These are phyloP conservation scores for Diaporthe citriasiana DNA, from an alignment of 2,329 filamentous ascomycete genomes.

Conservation along the genomic window DNA sequence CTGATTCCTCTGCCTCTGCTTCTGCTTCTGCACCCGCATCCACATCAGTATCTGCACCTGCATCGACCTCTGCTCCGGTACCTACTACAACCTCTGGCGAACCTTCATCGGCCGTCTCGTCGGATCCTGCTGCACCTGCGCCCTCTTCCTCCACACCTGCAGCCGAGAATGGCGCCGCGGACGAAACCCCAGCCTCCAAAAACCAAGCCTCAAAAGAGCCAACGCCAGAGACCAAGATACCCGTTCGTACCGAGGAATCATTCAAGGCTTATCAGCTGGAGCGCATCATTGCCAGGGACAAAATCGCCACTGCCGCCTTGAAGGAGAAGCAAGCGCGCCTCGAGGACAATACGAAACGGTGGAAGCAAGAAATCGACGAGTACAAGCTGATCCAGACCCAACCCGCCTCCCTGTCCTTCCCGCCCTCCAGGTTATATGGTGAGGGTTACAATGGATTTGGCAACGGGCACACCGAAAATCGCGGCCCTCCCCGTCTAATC, in stretches of 20 bases:
- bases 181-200: slow-evolving; percentile 36
- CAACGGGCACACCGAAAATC: slow-evolving; percentile 84
- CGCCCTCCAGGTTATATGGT: slow-evolving; percentile 72
- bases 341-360: slow-evolving; percentile 71
- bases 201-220: slow-evolving; percentile 48
- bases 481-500: slow-evolving; percentile 77
- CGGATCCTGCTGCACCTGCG: slow-evolving; percentile 42
- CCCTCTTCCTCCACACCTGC: slow-evolving; percentile 52
- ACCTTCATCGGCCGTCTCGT: slow-evolving; percentile 33
- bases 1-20: slow-evolving; percentile 34
- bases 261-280: slow-evolving; percentile 68
- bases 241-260: slow-evolving; percentile 68
- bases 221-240: slow-evolving; percentile 42
- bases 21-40: slow-evolving; percentile 26
- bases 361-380: slow-evolving; percentile 77
- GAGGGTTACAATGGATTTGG: slow-evolving; percentile 90
- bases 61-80: slow-evolving; percentile 20
- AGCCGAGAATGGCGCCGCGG: slow-evolving; percentile 46
- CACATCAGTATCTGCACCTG: slow-evolving; percentile 30
- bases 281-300: slow-evolving; percentile 67
- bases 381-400: slow-evolving; percentile 71
- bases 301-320: slow-evolving; percentile 67
- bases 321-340: slow-evolving; percentile 65
- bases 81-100: slow-evolving; percentile 34
- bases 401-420: slow-evolving; percentile 70